These are phyloP conservation scores for Breynia disticha DNA, from an alignment of 441 rosid genomes.

Conservation along the genomic window DNA sequence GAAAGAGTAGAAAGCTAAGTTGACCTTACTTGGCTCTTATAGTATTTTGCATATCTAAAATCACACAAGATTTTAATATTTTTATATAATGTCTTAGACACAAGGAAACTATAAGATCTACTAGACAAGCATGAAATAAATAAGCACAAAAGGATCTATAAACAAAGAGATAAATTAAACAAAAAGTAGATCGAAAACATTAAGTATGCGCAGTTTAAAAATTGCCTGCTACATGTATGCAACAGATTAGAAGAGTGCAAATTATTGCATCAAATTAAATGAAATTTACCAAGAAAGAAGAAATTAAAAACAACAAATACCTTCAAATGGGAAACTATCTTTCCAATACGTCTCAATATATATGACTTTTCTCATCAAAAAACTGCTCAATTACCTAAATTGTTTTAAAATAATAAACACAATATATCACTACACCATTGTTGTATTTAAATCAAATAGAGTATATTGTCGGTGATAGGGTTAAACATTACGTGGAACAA, in stretches of 20 bases:
- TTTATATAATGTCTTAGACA: no score
- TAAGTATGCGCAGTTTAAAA: not conserved
- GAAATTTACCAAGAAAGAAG: conserved; percentile 7
- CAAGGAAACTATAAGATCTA: no score
- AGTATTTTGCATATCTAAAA: not conserved
- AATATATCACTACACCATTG: not conserved
- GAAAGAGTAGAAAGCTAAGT: not conserved
- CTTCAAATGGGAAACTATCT: conserved; percentile 2
- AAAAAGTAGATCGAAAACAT: not conserved
- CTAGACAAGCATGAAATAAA: not conserved
- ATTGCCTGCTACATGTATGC: not conserved
- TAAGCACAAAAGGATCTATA: not conserved
- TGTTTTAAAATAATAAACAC: conserved; percentile 5
- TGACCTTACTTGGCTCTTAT: not conserved
- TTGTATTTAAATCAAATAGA: conserved; percentile 8
- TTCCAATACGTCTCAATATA: conserved; percentile 8
- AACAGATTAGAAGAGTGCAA: conserved; percentile 4
- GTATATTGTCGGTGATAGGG: conserved; percentile 8
- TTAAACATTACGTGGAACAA: conserved; percentile 12
- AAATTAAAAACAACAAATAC: not conserved
- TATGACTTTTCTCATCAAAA: conserved; percentile 6
- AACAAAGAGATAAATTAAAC: not conserved
- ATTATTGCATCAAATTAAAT: conserved; percentile 5
- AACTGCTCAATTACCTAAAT: conserved; percentile 14
- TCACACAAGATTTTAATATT: no score